phyloP scores from a whole-genome alignment of 345 rosid species.

The Salix udensis region DNA sequence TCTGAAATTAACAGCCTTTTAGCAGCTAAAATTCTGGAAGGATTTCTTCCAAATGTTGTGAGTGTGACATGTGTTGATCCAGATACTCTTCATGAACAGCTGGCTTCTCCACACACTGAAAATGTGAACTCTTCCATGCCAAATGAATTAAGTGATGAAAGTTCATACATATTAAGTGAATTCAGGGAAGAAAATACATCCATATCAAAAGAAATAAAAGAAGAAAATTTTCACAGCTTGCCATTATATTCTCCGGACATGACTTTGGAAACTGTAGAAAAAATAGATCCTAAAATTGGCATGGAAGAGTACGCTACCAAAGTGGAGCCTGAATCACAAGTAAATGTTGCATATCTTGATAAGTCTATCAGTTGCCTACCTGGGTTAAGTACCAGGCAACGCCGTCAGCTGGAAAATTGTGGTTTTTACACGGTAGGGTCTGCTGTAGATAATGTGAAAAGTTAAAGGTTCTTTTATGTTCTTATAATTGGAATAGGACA shows the following conservation, averaged over 20 bases:
- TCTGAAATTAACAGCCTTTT: conserved; percentile 29
- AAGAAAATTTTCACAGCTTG: conserved; percentile 26
- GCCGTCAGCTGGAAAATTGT: conserved; percentile 53
- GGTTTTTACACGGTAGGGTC: conserved; percentile 80
- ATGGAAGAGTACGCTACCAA: conserved; percentile 18
- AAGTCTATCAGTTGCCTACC: conserved; percentile 48
- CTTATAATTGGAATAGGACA: conserved; percentile 10
- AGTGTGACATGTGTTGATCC: conserved; percentile 49
- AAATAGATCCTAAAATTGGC: conserved; percentile 20
- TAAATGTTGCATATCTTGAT: conserved; percentile 42
- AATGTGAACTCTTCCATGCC: conserved; percentile 34
- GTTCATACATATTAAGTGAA: not conserved
- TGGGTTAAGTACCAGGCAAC: conserved; percentile 65
- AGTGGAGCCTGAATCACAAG: conserved; percentile 15
- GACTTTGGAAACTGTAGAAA: conserved; percentile 34
- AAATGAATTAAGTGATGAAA: not conserved
- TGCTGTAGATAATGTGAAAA: conserved; percentile 11
- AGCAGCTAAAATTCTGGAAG: conserved; percentile 31
- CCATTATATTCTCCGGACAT: conserved; percentile 22
- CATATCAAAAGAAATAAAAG: conserved; percentile 15
- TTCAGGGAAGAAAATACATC: not conserved
- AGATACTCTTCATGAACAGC: conserved; percentile 34
- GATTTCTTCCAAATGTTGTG: conserved; percentile 34
- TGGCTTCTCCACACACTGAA: conserved; percentile 34
- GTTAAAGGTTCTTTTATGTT: not conserved